Evolutionary conservation across 1,284 basidiomycete genomes (phyloP), one percentile per base, ranked within the genome.

Genomic region (Sparassis latifolia): DNA sequence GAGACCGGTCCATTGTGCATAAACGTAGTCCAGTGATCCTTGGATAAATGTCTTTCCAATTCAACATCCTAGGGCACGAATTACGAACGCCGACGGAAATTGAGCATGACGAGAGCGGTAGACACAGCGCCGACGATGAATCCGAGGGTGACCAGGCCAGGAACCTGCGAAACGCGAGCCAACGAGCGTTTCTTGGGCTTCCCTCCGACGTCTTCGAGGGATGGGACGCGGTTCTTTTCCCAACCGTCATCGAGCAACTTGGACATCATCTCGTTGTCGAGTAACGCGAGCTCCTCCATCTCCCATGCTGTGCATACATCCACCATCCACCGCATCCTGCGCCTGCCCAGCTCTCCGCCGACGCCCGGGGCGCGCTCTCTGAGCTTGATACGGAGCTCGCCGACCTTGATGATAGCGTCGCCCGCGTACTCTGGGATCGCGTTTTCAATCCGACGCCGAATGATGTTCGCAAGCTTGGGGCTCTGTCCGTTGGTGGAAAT

Each of bases 291-390:
- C 52, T 93, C 86, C 50, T 86, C 86, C 69, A 93, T 74, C 31
- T 79, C 71, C 90, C 94, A 98, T 37, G 74, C 69, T 54, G 92
- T 91, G 69, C 94, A 97, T 3, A 97, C 75, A 49, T 82, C 79
- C 31, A 90, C 84, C 91, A 98, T 97, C 95, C 94, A 98, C 57
- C 79, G 78, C 96, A 99, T 99, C 63, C 96, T 76, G 62, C 75
- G 75, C 62, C 79, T 80, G 44, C 89, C 82, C 45, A 86, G 60
- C 42, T 77, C 72, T 6, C 86, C 84, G n/a, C 90, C 92, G 5
- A 88, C 78, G 2, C 86, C 87, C 1, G 87, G 86, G 9, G 85
- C 89, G 33, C 82, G 74, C 60, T 83, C 76, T 60, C 88, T 83
- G 59, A 96, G 69, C 64, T 75, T 77, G 32, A 68, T 66, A 56